Evolutionary conservation across 495 filamentous ascomycete genomes (phyloP).

Genomic region (Umbilicaria muhlenbergii): DNA sequence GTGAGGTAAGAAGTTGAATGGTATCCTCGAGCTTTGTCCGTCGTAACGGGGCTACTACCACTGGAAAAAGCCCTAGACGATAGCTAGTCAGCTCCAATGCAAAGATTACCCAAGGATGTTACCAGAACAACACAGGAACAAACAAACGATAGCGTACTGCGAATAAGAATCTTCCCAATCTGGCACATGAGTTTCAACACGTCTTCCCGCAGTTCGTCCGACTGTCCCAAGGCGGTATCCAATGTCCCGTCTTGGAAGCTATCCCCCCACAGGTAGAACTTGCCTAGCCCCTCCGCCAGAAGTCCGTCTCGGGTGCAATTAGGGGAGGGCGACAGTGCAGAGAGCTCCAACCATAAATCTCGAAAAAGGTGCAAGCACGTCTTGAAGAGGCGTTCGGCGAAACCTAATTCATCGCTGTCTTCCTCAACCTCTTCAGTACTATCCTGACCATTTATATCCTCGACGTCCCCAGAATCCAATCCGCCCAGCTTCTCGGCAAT

Average conservation of each 20-base stretch:
- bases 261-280: constrained; percentile 16
- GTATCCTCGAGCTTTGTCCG: too few relatives aligned
- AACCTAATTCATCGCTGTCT: not conserved
- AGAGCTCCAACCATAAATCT: not conserved
- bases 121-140: too few relatives aligned
- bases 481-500: too few relatives aligned
- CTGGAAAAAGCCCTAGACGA: too few relatives aligned
- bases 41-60: too few relatives aligned
- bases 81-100: too few relatives aligned
- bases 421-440: too few relatives aligned
- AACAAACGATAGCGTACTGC: not conserved
- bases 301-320: not conserved
- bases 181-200: constrained; percentile 4
- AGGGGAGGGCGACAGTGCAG: not conserved
- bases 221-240: constrained; percentile 12
- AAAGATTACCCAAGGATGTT: too few relatives aligned
- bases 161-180: constrained; percentile 5
- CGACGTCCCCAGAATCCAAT: too few relatives aligned
- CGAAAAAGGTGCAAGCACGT: not conserved
- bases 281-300: constrained; percentile 9
- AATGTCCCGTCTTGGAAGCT: constrained; percentile 8
- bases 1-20: too few relatives aligned
- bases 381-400: constrained; percentile 1
- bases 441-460: too few relatives aligned
- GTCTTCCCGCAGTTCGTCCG: constrained; percentile 3